A percentile compares a stretch with the other conserved stretches of the same genome.
Evolutionary conservation across 163 green algal genomes (phyloP).

Genomic region (Scenedesmus sp.): DNA sequence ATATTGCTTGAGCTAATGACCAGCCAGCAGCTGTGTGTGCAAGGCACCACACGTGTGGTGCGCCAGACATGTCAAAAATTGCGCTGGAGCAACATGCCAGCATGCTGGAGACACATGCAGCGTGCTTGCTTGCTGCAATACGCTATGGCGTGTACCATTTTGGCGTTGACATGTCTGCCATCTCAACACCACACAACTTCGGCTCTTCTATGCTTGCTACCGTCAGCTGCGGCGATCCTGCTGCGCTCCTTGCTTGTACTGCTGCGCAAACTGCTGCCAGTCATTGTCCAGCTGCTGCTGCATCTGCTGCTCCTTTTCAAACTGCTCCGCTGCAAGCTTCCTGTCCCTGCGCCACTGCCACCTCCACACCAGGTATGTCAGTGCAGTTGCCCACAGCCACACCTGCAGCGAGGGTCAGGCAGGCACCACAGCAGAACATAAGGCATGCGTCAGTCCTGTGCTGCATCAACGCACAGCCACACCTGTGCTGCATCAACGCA

Average conservation of each 20-base stretch:
- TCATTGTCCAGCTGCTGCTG: constrained; percentile 27
- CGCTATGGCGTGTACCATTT: too few relatives aligned
- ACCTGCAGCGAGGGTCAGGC: not conserved
- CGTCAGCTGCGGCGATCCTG: not conserved
- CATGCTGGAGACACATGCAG: not conserved
- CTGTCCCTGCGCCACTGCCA: constrained; percentile 44
- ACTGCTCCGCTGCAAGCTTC: constrained; percentile 28
- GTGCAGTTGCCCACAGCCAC: constrained; percentile 54
- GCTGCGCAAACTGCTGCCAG: constrained; percentile 40
- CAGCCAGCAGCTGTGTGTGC: too few relatives aligned
- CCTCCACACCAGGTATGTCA: constrained; percentile 45
- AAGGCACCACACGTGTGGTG: too few relatives aligned
- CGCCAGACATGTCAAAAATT: too few relatives aligned
- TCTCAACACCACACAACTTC: too few relatives aligned
- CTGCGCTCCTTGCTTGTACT: constrained; percentile 24
- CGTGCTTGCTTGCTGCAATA: not conserved
- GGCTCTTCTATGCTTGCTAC: not conserved
- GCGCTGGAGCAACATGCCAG: not conserved
- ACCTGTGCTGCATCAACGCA: not conserved
- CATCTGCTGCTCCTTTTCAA: constrained; percentile 33
- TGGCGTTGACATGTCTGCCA: too few relatives aligned
- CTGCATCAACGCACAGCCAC: too few relatives aligned
- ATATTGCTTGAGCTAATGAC: too few relatives aligned
- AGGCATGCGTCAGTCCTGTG: not conserved
- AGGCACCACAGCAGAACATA: not conserved